Percentiles rank a stretch among this genome's conserved stretches.
phyloP scores from a whole-genome alignment of 192 early-diverging fungal species.

The Backusella australiensis region DNA sequence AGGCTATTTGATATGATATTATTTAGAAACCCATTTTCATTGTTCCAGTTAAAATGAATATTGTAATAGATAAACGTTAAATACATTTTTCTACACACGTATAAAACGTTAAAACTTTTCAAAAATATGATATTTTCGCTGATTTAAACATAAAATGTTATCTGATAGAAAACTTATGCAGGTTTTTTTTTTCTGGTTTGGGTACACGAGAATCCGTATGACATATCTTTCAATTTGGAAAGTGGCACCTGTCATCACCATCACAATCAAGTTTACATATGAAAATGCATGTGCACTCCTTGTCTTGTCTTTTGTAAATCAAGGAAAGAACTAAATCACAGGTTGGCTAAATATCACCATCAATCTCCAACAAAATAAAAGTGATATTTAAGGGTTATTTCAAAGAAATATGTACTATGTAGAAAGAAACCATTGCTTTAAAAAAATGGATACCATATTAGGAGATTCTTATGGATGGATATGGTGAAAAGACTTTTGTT shows the following conservation, averaged over 20 bases:
- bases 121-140: background rate
- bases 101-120: background rate
- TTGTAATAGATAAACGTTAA: background rate
- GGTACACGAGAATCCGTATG: background rate
- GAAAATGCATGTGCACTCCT: background rate
- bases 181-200: background rate
- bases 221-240: background rate
- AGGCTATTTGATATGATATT: background rate
- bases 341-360: background rate
- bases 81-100: background rate
- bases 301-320: background rate
- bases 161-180: background rate
- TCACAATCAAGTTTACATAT: background rate
- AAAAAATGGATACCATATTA: background rate
- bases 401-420: background rate
- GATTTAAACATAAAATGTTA: background rate
- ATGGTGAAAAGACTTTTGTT: background rate
- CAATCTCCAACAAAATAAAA: background rate
- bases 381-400: background rate
- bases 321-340: background rate
- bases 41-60: background rate
- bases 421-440: background rate
- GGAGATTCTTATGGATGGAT: background rate
- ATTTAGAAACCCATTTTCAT: background rate
- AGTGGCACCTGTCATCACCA: background rate